Percentiles rank a stretch among this genome's conserved stretches.
Conservation (phyloP, 1,139 yeast genomes). For the Scheffersomyces segobiensis region DNA sequence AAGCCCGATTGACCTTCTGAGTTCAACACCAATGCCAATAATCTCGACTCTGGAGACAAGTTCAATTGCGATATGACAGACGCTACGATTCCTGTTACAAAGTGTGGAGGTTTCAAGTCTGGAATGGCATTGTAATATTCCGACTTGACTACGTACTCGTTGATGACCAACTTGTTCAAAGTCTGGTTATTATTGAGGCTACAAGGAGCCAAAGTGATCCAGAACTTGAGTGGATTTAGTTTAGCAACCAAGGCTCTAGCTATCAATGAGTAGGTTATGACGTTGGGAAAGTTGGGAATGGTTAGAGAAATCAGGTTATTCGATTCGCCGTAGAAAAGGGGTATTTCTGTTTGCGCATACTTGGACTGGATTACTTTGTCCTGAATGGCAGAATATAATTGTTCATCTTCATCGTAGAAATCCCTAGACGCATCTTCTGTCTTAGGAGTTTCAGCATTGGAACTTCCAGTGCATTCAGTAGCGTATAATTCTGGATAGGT, state of each 20-base stretch:
- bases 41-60: constrained; percentile 5
- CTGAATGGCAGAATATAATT: constrained; percentile 43
- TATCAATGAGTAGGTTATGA: constrained; percentile 31
- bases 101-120: constrained; percentile 52
- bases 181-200: constrained; percentile 32
- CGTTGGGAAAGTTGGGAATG: constrained; percentile 35
- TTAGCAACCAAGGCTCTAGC: constrained; percentile 21
- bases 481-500: constrained; percentile 19
- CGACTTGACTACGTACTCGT: constrained; percentile 14
- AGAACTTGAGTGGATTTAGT: constrained; percentile 14
- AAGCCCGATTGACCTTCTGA: constrained; percentile 62
- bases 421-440: constrained; percentile 19
- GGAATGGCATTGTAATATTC: constrained; percentile 24
- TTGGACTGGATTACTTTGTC: constrained; percentile 20
- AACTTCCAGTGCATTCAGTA: constrained; percentile 1
- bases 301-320: constrained; percentile 4
- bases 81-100: constrained; percentile 53
- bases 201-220: constrained; percentile 40
- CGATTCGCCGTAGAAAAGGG: constrained; percentile 18
- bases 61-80: constrained; percentile 35
- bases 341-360: constrained; percentile 25
- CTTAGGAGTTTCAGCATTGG: constrained; percentile 1
- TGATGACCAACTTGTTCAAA: constrained; percentile 26
- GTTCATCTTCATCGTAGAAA: constrained; percentile 58
- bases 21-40: constrained; percentile 37